Conservation (phyloP, 2,329 filamentous ascomycete species). For the Ophiostoma sp. region DNA sequence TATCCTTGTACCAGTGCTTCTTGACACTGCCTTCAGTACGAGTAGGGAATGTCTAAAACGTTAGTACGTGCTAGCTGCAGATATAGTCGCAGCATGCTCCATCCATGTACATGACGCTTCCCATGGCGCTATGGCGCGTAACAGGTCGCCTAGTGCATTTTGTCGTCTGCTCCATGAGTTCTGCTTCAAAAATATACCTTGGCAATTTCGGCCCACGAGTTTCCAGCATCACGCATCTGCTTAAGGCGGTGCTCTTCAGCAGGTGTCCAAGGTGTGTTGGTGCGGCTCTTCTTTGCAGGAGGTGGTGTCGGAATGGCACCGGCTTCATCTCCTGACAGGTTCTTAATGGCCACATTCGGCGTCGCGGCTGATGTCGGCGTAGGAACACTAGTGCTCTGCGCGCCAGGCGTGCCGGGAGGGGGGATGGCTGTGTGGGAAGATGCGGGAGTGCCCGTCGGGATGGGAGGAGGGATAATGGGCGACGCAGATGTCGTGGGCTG, state of each 20-base stretch:
- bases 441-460: constrained; percentile 25
- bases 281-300: constrained; percentile 83
- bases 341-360: constrained; percentile 23
- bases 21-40: constrained; percentile 97
- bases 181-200: constrained; percentile 57
- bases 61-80: constrained; percentile 5
- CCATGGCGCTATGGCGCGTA: neutral
- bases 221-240: constrained; percentile 86
- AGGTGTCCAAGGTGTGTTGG: constrained; percentile 98
- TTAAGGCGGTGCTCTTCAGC: constrained; percentile 89
- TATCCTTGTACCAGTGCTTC: constrained; percentile 99
- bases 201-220: constrained; percentile 96
- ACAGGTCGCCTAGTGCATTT: neutral
- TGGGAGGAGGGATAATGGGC: constrained; percentile 28
- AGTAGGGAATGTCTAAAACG: constrained; percentile 71
- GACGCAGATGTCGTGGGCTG: constrained; percentile 27
- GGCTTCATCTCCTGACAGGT: constrained; percentile 33
- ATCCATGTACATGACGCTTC: neutral
- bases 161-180: neutral
- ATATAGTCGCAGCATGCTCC: neutral
- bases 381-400: constrained; percentile 31
- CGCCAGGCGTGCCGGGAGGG: constrained; percentile 34
- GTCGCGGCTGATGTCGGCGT: constrained; percentile 24
- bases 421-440: constrained; percentile 33
- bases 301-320: constrained; percentile 41